Conservation (phyloP, 805 yeast genomes). For the Scheffersomyces ergatensis region DNA sequence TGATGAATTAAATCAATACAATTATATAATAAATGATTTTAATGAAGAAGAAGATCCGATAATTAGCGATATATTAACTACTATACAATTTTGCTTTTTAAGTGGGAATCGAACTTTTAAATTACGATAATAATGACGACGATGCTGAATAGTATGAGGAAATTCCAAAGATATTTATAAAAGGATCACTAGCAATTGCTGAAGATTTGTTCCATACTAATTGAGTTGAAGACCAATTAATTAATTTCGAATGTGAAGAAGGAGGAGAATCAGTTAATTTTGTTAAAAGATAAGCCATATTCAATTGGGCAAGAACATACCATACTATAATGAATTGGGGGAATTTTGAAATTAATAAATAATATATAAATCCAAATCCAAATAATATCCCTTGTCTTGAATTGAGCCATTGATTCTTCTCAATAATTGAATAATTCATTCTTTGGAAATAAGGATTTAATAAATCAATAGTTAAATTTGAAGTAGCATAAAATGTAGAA, state of each 20-base stretch:
- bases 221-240: constrained; percentile 31
- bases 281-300: constrained; percentile 52
- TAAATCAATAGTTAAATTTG: constrained; percentile 44
- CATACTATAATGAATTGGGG: constrained; percentile 48
- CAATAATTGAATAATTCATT: constrained; percentile 41
- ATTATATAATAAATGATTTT: constrained; percentile 19
- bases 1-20: constrained; percentile 30
- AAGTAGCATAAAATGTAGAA: constrained; percentile 45
- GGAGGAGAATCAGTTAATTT: constrained; percentile 50
- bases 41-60: constrained; percentile 8
- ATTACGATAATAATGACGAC: constrained; percentile 7
- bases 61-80: constrained; percentile 13
- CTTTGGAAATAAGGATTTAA: constrained; percentile 50
- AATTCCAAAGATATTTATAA: constrained; percentile 1
- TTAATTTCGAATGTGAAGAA: constrained; percentile 19
- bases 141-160: constrained; percentile 23
- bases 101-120: constrained; percentile 35
- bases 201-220: constrained; percentile 24
- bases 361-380: constrained; percentile 54
- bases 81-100: constrained; percentile 30
- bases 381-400: constrained; percentile 55
- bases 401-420: constrained; percentile 46
- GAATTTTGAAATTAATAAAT: constrained; percentile 32
- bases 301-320: constrained; percentile 53
- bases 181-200: constrained; percentile 8